These are phyloP conservation scores for Kodamaea lidongshanica DNA, from an alignment of 805 yeast species.

Conservation along the genomic window DNA sequence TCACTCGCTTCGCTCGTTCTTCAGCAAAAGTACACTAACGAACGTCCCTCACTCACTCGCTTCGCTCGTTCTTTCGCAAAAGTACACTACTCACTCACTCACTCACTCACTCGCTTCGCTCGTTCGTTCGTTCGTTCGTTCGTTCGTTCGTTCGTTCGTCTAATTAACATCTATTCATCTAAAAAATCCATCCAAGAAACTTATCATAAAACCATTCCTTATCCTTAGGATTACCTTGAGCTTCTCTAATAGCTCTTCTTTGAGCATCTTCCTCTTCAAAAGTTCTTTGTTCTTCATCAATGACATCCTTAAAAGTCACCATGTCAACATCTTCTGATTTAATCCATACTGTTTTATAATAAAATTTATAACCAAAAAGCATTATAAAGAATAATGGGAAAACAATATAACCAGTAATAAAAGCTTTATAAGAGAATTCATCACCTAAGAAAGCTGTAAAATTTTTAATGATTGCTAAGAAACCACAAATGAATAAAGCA, in stretches of 20 bases:
- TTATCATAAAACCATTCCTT: constrained; percentile 45
- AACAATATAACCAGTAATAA: constrained; percentile 75
- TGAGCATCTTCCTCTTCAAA: constrained; percentile 24
- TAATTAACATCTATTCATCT: constrained; percentile 7
- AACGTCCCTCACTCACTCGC: too few species aligned
- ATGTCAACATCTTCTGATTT: constrained; percentile 57
- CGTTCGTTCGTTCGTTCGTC: too few species aligned
- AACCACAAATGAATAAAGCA: constrained; percentile 47
- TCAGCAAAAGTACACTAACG: too few species aligned
- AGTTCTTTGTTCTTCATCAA: constrained; percentile 40
- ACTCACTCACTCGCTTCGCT: too few species aligned
- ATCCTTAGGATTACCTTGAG: constrained; percentile 38
- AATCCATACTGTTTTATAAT: constrained; percentile 43
- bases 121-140: too few species aligned
- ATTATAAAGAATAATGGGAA: constrained; percentile 57
- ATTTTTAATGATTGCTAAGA: constrained; percentile 60
- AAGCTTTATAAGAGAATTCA: constrained; percentile 52
- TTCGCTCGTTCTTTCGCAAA: too few species aligned
- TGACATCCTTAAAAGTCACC: constrained; percentile 47
- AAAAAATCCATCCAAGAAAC: constrained; percentile 45
- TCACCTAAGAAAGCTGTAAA: constrained; percentile 64
- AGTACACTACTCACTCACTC: background rate
- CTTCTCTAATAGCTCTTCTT: constrained; percentile 22
- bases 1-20: too few species aligned
- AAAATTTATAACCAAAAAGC: constrained; percentile 55